A percentile compares a stretch with the other conserved stretches of the same genome.
Conservation (phyloP, 208 protist species). For the Balamuthia mandrillaris region DNA sequence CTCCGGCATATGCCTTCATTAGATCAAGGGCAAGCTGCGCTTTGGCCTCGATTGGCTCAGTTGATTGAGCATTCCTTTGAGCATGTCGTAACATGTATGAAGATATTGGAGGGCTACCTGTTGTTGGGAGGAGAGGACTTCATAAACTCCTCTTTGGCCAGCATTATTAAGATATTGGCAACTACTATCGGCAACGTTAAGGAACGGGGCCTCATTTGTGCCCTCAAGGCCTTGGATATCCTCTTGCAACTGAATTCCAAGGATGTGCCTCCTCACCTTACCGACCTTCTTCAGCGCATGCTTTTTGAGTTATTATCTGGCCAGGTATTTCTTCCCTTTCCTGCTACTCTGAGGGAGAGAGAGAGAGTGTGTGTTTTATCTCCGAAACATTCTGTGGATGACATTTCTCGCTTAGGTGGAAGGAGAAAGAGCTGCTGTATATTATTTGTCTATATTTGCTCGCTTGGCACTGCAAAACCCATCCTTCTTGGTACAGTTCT, state of each 20-base stretch:
- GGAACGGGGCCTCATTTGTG: slow-evolving; percentile 23
- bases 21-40: not conserved
- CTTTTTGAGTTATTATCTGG: not conserved
- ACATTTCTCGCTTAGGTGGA: slow-evolving; percentile 9
- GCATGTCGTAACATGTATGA: not conserved
- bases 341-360: no score
- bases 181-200: slow-evolving; percentile 28
- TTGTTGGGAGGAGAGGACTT: slow-evolving; percentile 1
- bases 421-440: not conserved
- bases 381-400: not conserved
- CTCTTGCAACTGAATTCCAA: not conserved
- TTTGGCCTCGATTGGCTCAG: not conserved
- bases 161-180: not conserved
- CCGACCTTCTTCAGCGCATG: no score
- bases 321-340: not conserved
- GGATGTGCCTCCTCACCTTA: not conserved
- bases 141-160: not conserved
- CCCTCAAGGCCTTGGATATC: slow-evolving; percentile 28
- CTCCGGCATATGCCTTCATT: slow-evolving; percentile 17
- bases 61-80: not conserved
- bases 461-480: slow-evolving; percentile 10
- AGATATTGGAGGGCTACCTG: slow-evolving; percentile 29
- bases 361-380: not conserved
- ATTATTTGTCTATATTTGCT: slow-evolving; percentile 37
- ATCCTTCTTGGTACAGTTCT: slow-evolving; percentile 23